Base-by-base conservation (phyloP, 2,329 filamentous ascomycete genomes). In the Nigrospora sphaerica region DNA sequence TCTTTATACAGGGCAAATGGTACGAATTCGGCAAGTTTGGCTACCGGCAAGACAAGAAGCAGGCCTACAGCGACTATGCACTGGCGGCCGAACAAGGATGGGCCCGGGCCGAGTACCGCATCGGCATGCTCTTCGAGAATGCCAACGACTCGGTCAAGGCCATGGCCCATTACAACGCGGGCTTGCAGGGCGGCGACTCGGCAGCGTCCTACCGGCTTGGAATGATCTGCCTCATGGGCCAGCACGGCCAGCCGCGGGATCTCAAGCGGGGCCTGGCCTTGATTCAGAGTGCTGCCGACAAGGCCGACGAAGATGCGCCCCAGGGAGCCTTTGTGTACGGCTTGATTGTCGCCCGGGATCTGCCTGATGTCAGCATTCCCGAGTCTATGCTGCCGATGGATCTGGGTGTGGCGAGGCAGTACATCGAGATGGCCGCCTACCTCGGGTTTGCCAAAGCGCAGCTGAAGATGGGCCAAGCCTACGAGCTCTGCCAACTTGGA, bases 111-210 rank as follows among this genome's bases (percentile, higher is more conserved):
- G 89, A 97, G 65, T 98, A 98, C 66, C 83, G 93, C 40, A 95
- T 98, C 70, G 93, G 93, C 52, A 98, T 97, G 92, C 86, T 96
- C 47, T 97, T 91, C 63, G 93, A 98, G 68, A 90, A 87, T 63
- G 92, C 90, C 5, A 95, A 95, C 61, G 92, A 98, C 60, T 85
- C 90, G 49, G 78, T 84, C 52, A 96, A 95, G 64, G 93, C 93
- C 6, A 83, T 96, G 60, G 83, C 85, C 59, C 91, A 97, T 65
- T 98, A 97, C 67, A 82, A 89, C 54, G 78, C 80, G 41, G 93
- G 93, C 42, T 83, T 93, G 42, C 78, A 81, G 42, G 72, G 84
- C 55, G 83, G 84, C 19, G 93, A 98, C 68, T 95, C 93, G 14
- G 93, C 93, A 4, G 91, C 90, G 6, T 85, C 73, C 48, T 80